Evolutionary conservation across 331 rosid genomes (phyloP), one percentile per base, ranked within the genome.

Genomic region (Malus hybrid): DNA sequence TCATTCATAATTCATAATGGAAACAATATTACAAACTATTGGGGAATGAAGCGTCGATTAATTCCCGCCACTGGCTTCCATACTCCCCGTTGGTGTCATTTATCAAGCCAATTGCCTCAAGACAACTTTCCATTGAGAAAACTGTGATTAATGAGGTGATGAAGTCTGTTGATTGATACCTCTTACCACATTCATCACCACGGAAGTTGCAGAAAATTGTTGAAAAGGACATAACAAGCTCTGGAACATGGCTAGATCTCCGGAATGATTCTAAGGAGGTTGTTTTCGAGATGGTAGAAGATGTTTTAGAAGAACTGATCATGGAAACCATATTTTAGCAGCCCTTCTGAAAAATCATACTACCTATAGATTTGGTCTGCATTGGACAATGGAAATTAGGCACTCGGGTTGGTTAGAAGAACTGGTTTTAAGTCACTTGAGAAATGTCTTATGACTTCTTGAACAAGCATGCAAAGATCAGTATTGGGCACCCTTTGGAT

Each of bases 221-320:
- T 77, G 84, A 76, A 72, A 80, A 67, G 73, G 97, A 87, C 85
- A 67, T 89, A 6, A 74, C 33, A 33, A 79, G 75, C 71, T 76
- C 80, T 42, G 83, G 77, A 55, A 66, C 90, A 36, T 89, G 98
- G 98, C 71, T 88, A 48, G 75, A 82, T 74, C 70, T 70, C 74
- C 76, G 74, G 42, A 71, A 28, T 54, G 91, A 83, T 68, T 69
- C 50, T 39, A 84, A 87, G 83, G 86, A 79, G 31, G 56, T 82
- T 16, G 81, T 77, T 64, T 61, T 60, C 15, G 89, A 88, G 71
- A 69, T 82, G 69, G 88, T 75, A 46, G 88, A 86, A 77, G 72
- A 75, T 55, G 81, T 83, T 83, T 82, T 93, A 54, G 87, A 83
- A 77, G 85, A 85, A 24, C 65, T 91, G 63, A 64, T 88, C 9